phyloP scores from a whole-genome alignment of 352 stramenopile species.

The Elongisporangium undulatum region DNA sequence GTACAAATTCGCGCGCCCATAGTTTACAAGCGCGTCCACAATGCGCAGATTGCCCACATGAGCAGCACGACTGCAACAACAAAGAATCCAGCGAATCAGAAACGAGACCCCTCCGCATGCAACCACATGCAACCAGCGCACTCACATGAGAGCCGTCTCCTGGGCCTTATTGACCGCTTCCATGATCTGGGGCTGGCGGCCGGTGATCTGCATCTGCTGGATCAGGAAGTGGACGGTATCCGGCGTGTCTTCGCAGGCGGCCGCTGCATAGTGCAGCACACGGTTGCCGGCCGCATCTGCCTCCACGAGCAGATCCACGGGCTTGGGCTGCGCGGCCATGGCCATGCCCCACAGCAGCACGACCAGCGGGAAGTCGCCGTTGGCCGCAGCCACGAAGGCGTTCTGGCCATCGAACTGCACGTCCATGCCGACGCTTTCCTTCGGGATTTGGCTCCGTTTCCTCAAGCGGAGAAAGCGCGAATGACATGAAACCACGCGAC shows the following conservation, averaged over 20 bases:
- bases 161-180: conserved; percentile 48
- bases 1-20: conserved; percentile 41
- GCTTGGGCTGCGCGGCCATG: conserved; percentile 51
- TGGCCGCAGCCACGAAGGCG: conserved; percentile 65
- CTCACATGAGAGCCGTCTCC: conserved; percentile 76
- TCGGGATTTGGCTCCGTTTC: not conserved
- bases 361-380: conserved; percentile 82
- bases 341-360: conserved; percentile 85
- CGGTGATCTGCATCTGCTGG: conserved; percentile 50
- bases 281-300: conserved; percentile 47
- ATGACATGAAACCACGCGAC: not conserved
- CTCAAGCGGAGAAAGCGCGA: not conserved
- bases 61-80: conserved; percentile 42
- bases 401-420: conserved; percentile 72
- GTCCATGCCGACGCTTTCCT: conserved; percentile 26
- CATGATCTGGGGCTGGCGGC: conserved; percentile 27
- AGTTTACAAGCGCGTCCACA: conserved; percentile 48
- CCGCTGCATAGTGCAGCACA: conserved; percentile 61
- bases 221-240: conserved; percentile 81
- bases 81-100: conserved; percentile 9
- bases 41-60: conserved; percentile 66
- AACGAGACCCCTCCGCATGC: not conserved
- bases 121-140: not conserved
- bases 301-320: conserved; percentile 42
- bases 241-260: conserved; percentile 30